Conservation (phyloP, 169 alveolate genomes). For the Eimeria necatrix region DNA sequence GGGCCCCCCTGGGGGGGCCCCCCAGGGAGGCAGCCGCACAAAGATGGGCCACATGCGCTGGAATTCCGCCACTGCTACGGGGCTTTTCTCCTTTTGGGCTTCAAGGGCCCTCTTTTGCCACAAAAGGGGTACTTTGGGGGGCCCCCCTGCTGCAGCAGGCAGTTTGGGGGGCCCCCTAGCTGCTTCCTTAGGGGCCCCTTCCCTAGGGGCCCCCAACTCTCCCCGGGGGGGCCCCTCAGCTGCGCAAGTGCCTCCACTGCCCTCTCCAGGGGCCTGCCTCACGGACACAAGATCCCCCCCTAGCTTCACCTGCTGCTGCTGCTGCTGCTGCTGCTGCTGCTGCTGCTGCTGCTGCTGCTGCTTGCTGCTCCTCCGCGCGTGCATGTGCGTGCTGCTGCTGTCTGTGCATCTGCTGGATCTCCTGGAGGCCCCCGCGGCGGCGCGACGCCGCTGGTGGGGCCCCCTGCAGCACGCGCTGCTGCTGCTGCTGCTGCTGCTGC, state of each 20-base stretch:
- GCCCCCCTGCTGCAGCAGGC: not conserved
- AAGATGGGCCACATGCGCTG: slow-evolving; percentile 56
- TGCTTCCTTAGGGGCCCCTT: not conserved
- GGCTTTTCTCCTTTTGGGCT: not conserved
- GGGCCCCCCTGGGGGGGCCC: not conserved
- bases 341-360: slow-evolving; percentile 24
- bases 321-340: slow-evolving; percentile 34
- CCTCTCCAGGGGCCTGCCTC: slow-evolving; percentile 14
- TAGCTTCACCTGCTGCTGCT: not conserved
- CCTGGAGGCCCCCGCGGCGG: not conserved
- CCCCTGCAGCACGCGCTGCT: not conserved
- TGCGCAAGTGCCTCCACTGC: not conserved
- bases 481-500: slow-evolving; percentile 13
- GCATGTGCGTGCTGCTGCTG: too few species aligned
- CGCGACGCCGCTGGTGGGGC: not conserved
- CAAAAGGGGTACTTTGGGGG: slow-evolving; percentile 5
- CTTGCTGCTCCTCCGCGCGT: not conserved
- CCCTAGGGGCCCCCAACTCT: not conserved
- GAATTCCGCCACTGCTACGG: slow-evolving; percentile 44
- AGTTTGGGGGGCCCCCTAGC: slow-evolving; percentile 4
- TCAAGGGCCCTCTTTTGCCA: not conserved
- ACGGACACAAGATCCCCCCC: not conserved
- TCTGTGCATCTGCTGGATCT: not conserved
- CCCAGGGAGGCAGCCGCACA: slow-evolving; percentile 31
- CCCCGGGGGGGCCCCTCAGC: not conserved